Evolutionary conservation across 305 asterid genomes (phyloP), one percentile per base, ranked within the genome.

Genomic region (Fraxinus nigra): DNA sequence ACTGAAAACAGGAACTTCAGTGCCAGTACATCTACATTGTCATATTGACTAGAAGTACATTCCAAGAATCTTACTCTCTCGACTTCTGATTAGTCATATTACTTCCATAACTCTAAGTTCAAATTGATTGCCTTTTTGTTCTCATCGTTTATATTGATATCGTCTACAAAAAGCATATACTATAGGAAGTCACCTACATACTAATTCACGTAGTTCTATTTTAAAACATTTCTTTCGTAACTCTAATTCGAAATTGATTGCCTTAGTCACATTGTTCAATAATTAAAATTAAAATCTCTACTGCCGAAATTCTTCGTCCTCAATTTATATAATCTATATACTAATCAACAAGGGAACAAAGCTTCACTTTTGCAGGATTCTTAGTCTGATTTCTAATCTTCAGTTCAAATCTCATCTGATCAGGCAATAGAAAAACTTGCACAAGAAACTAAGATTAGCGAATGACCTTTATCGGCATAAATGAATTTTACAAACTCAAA

Each of bases 341-440:
- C 79, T 34, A 38, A 77, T 35, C 34, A 54, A 77, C 51, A 72
- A 75, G 46, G 35, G 38, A 72, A 43, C 72, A 48, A 26, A 30
- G 63, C 67, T 14, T 67, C 46, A 43, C 22, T 7, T 77, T 61
- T n/a, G 26, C 63, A 72, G 72, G 75, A 79, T 24, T 80, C 67
- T 28, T 33, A 54, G 81, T 43, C 51, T 81, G 78, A 81, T 77
- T 40, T 48, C 56, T 30, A 75, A 38, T 35, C 67, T 67, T 78
- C 79, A 74, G 34, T 77, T 65, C 14, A 40, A 77, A 18, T 67
- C 79, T 67, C 37, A 73, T 51, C 22, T 14, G 28, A 81, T 63
- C 14, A 75, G 51, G 76, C 54, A 38, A 56, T 11, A 81, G 79
- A 69, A 34, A 79, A 74, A 78, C 22, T 40, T 67, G 75, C 38